Base-by-base conservation (phyloP, 345 rosid genomes). In the Moringa oleifera region DNA sequence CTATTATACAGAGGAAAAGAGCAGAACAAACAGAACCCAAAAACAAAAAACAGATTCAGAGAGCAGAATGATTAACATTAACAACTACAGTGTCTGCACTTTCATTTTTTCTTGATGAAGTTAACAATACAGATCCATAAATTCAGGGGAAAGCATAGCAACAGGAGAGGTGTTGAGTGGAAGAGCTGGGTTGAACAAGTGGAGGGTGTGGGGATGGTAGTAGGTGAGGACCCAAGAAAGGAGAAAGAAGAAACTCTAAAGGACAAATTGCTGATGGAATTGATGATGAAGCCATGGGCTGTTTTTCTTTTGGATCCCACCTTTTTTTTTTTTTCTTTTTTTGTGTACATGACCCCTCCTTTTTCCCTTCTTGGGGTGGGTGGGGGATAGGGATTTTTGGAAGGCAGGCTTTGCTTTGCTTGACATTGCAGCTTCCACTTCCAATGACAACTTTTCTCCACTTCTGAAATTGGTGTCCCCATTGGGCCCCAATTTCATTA, bases 371-470 rank as follows among this genome's bases (percentile, higher is more conserved):
- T 51, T 6, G 55, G 51, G 68, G 79, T 74, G 58, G 81, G 76
- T 72, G 72, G 24, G 61, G 60, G 69, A 79, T 69, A 16, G 58
- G 20, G 80, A 68, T 73, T 56, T 73, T 53, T 69, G 67, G 51
- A 47, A 25, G 57, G 63, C 16, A 24, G n/a, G n/a, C n/a, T n/a
- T 63, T 51, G 65, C 77, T 75, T 82, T 80, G 82, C 84, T 80
- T 80, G 73, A 67, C 72, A 77, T 66, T 69, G 75, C 81, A 83
- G 71, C 77, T 74, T 79, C 84, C 86, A 79, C 81, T 73, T 56
- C 45, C 50, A 56, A 51, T 68, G 71, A 61, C 75, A 33, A 33
- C 25, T 61, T 66, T 62, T 52, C 77, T 76, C 78, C 80, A 72
- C 79, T 68, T 13, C 69, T 50, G 21, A 66, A 69, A 58, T 71